Conservation (phyloP, 2,329 filamentous ascomycete genomes). For the Ophiostoma piceae region DNA sequence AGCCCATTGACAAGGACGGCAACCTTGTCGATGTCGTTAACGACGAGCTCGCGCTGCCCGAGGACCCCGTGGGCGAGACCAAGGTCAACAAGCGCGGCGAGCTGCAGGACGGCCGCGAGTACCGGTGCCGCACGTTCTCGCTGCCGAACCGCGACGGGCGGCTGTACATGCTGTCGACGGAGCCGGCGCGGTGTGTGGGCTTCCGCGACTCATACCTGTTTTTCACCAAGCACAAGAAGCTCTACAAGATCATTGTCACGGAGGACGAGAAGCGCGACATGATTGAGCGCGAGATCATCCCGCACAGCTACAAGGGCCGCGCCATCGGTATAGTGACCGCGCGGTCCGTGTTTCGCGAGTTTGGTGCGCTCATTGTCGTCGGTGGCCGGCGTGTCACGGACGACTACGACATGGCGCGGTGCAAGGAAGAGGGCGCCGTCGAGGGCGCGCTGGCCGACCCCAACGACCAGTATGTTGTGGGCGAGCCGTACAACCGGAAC, state of each 20-base stretch:
- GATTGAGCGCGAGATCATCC: slow-evolving; percentile 92
- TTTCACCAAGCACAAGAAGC: slow-evolving; percentile 94
- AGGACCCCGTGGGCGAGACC: slow-evolving; percentile 80
- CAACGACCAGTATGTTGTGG: slow-evolving; percentile 69
- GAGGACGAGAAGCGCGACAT: slow-evolving; percentile 96
- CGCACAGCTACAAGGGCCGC: slow-evolving; percentile 96
- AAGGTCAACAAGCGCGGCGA: slow-evolving; percentile 90
- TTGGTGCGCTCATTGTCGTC: slow-evolving; percentile 89
- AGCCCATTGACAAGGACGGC: slow-evolving; percentile 88
- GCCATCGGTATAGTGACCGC: slow-evolving; percentile 96
- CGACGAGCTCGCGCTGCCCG: slow-evolving; percentile 84
- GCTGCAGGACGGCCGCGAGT: slow-evolving; percentile 78
- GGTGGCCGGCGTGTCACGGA: slow-evolving; percentile 81
- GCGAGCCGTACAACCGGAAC: slow-evolving; percentile 94
- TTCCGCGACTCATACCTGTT: slow-evolving; percentile 98
- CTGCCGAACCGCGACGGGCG: slow-evolving; percentile 76
- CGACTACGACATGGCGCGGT: slow-evolving; percentile 78
- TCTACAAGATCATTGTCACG: slow-evolving; percentile 97
- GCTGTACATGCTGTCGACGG: slow-evolving; percentile 97
- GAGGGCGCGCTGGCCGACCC: slow-evolving; percentile 92
- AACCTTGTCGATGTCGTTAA: slow-evolving; percentile 85
- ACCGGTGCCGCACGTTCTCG: slow-evolving; percentile 92
- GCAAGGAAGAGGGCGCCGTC: slow-evolving; percentile 68
- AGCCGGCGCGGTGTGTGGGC: slow-evolving; percentile 91
- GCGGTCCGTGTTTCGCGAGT: slow-evolving; percentile 93